Base-by-base conservation (phyloP, 768 basidiomycete species). In the Hericium alpestre region DNA sequence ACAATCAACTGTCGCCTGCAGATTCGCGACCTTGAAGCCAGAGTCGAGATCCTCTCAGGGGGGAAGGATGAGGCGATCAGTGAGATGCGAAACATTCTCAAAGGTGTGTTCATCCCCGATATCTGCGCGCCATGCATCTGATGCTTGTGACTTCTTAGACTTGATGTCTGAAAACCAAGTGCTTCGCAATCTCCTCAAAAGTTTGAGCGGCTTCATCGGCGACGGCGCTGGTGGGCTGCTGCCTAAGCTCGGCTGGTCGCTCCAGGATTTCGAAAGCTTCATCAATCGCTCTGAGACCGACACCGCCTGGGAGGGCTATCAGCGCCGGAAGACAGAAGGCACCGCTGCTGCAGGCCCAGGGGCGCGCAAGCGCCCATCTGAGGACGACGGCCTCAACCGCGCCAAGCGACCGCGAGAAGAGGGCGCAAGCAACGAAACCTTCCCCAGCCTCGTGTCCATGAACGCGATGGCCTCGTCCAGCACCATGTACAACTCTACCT, bases 21-120 rank as follows among this genome's bases (percentile, higher is more conserved):
- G 90, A 93, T 96, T 70, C 89, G 93, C 20, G 93, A 96, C 71
- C 82, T 96, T 39, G 93, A 96, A 72, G 93, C 93, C 18, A 82
- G 90, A 48, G 91, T 96, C n/a, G 93, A 94, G 71, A 84, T 96
- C 8, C 79, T 96, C 16, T 95, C 93, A 5, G 92, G 90, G 18
- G 90, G 89, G 43, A 86, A 92, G 65, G 93, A 93, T 76, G 90
- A 95, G 70, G 84, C 90, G 6, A 73, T 91, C 55, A 81, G 80
- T 27, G 87, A 93, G 69, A 79, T 93, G 78, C 78, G 87, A 58
- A 84, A 87, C 61, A 84, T 94, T 51, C 71, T 93, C 47, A 89
- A 82, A 73, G 88, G 88, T 83, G 47, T 13, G 73, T 64, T 16
- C 50, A 46, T 32, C 32, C 49, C 40, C 16, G 38, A 55, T 39